Conservation (phyloP, 176 grass and related monocot species). For the Avena sativa region DNA sequence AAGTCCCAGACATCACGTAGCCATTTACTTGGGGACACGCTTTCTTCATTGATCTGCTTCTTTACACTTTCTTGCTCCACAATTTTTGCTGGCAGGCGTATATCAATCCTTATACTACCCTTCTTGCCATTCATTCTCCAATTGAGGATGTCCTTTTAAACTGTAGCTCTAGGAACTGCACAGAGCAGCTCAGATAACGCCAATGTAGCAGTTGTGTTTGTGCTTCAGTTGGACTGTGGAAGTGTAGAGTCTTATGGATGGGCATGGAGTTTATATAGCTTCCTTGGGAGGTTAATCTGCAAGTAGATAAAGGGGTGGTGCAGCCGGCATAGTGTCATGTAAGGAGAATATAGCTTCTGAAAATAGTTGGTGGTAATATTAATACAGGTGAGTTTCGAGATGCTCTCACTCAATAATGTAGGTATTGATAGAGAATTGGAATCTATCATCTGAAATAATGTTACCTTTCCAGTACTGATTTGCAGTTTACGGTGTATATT, state of each 20-base stretch:
- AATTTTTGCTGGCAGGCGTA: constrained; percentile 44
- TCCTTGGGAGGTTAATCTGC: constrained; percentile 43
- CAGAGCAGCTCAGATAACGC: constrained; percentile 6
- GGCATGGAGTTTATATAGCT: constrained; percentile 55
- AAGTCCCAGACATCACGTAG: constrained; percentile 73
- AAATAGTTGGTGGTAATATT: constrained; percentile 53
- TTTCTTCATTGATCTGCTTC: constrained; percentile 40
- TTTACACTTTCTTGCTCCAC: constrained; percentile 41
- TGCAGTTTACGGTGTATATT: constrained; percentile 29
- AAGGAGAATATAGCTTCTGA: constrained; percentile 54
- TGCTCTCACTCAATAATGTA: constrained; percentile 77
- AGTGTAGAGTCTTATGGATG: constrained; percentile 50
- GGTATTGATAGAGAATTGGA: constrained; percentile 60
- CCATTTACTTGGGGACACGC: constrained; percentile 62
- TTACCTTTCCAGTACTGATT: constrained; percentile 32
- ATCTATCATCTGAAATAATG: constrained; percentile 48
- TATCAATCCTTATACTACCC: constrained; percentile 73
- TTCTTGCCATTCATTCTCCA: constrained; percentile 85
- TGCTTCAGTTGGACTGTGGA: constrained; percentile 37
- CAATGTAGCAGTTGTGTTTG: constrained; percentile 24
- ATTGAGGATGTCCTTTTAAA: constrained; percentile 30
- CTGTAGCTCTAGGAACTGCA: constrained; percentile 31
- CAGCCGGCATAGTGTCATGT: constrained; percentile 40
- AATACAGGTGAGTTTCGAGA: constrained; percentile 48
- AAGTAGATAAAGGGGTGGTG: constrained; percentile 54